These are phyloP conservation scores for Oenanthe javanica DNA, from an alignment of 140 eudicot genomes.

Conservation along the genomic window DNA sequence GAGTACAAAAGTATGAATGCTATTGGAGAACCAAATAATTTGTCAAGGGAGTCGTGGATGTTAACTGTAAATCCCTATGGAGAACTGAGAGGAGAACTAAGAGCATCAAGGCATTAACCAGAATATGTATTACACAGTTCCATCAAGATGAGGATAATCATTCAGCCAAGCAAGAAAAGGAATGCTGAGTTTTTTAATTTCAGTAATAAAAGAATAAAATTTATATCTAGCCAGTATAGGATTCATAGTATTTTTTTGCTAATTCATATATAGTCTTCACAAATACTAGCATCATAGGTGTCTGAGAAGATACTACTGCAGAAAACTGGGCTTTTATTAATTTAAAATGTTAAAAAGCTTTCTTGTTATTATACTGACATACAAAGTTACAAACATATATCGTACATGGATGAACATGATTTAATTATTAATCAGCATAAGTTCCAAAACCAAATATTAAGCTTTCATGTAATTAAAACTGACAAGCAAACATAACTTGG, in stretches of 20 bases:
- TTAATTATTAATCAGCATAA: neutral
- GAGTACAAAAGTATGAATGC: neutral
- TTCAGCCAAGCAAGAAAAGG: neutral
- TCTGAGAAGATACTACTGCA: neutral
- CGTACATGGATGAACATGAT: neutral
- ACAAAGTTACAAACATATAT: neutral
- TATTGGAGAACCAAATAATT: neutral
- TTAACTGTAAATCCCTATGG: neutral
- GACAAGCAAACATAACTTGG: neutral
- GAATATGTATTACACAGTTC: neutral
- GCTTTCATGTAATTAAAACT: neutral
- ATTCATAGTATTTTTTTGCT: neutral
- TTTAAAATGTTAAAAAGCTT: neutral
- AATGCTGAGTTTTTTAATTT: neutral
- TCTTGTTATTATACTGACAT: neutral
- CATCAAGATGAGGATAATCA: neutral
- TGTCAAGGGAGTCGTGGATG: neutral
- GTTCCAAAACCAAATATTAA: neutral
- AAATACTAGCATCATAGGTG: neutral
- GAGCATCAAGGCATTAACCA: neutral
- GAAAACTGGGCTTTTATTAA: neutral
- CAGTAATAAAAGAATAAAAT: neutral
- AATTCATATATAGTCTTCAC: neutral
- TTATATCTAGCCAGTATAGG: neutral
- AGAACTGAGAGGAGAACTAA: neutral